A percentile compares a stretch with the other conserved stretches of the same genome.
phyloP scores from a whole-genome alignment of 2,329 filamentous ascomycete genomes.

The Fusarium illudens region DNA sequence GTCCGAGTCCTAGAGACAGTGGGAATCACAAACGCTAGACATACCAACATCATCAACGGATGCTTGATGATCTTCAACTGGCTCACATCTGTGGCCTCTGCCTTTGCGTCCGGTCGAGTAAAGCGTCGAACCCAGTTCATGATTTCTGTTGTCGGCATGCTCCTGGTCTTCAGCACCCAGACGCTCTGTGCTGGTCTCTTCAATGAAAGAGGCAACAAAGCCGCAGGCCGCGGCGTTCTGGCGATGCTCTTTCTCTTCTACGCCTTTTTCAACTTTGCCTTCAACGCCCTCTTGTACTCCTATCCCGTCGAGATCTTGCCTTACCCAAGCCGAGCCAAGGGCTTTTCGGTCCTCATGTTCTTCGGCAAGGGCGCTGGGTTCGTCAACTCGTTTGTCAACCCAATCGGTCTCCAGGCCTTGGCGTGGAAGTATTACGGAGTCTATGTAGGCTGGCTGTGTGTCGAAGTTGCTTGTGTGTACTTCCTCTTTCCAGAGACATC shows the following conservation, averaged over 20 bases:
- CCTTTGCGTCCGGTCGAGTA: conserved; percentile 17
- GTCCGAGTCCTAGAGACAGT: conserved; percentile 18
- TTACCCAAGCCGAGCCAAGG: conserved; percentile 26
- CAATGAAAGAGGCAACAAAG: conserved; percentile 15
- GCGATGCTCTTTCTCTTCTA: conserved; percentile 28
- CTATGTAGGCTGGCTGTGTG: conserved; percentile 9
- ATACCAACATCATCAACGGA: conserved; percentile 31
- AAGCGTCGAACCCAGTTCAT: conserved; percentile 33
- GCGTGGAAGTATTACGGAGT: conserved; percentile 19
- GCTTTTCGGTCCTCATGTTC: conserved; percentile 31
- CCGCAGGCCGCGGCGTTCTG: conserved; percentile 14
- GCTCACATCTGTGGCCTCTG: conserved; percentile 26
- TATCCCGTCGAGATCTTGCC: conserved; percentile 26
- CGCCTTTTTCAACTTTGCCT: conserved; percentile 32
- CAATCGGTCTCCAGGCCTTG: conserved; percentile 9
- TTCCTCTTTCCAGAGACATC: conserved; percentile 14
- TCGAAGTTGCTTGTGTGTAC: conserved; percentile 8
- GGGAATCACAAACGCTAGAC: not conserved
- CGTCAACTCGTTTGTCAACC: conserved; percentile 17
- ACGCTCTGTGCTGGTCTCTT: conserved; percentile 26
- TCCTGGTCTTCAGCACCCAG: conserved; percentile 22
- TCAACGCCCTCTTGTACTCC: conserved; percentile 27
- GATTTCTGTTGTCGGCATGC: conserved; percentile 24
- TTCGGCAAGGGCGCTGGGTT: conserved; percentile 15
- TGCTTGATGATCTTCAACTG: conserved; percentile 35